Evolutionary conservation across 805 yeast genomes (phyloP), one percentile per base, ranked within the genome.

Genomic region (Metschnikowia vanudenii): DNA sequence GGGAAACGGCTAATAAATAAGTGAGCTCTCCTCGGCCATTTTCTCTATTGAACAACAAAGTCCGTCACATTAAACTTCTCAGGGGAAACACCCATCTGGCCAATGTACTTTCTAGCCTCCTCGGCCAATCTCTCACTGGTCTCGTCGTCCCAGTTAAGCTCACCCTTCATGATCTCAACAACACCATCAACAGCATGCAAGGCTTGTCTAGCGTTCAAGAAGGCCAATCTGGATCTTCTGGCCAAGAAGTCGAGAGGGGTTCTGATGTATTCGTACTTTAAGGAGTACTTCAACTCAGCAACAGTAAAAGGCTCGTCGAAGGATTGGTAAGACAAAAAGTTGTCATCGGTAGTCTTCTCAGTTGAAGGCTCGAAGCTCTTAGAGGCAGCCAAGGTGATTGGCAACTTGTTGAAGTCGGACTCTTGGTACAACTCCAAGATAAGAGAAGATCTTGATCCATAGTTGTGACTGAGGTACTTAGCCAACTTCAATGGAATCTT

Each of bases 141-240:
- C 13, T 69, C 74, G 37, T 73, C 73, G 55, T 74, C 74, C 98
- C 98, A 91, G 39, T 78, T 69, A 52, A 86, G 75, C 65, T 87
- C 94, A 43, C 79, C 74, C 55, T 82, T 90, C 94, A 91, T 86
- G 53, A 88, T 77, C 57, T 86, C 85, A 42, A 87, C 90, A 32
- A 92, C 96, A 52, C 84, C 85, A 52, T 89, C 95, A 46, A 91
- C 82, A 13, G 95, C 86, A 42, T 71, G 75, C 53, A 82, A 70
- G 12, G 97, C 96, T 54, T 85, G 89, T 65, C 81, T 81, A 35
- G 94, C 88, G 69, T 91, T 91, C 63, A 91, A 75, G 74, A 90
- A 92, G 2, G 96, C 96, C 64, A 88, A 81, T 69, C 98, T 82
- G 44, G 92, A 84, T 76, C 98, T 85, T 76, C 97, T 85, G 46